Conservation (phyloP, 2,329 filamentous ascomycete genomes). For the Sclerotinia glacialis region DNA sequence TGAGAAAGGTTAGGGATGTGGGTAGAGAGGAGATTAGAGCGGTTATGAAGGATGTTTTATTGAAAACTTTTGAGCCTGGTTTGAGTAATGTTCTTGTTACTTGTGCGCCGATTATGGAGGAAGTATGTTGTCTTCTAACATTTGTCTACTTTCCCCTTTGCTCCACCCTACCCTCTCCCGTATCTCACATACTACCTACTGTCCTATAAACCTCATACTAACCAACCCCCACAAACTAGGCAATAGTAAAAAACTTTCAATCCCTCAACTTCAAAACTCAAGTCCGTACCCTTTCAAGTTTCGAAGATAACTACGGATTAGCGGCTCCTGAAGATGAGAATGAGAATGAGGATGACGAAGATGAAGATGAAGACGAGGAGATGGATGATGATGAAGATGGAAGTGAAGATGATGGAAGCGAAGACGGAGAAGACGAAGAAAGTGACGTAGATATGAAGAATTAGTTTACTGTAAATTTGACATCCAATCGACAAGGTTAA, state of each 20-base stretch:
- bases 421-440: conserved; percentile 23
- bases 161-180: background rate
- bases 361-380: conserved; percentile 35
- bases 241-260: conserved; percentile 71
- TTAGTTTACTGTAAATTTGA: background rate
- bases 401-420: conserved; percentile 26
- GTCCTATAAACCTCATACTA: background rate
- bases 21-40: conserved; percentile 71
- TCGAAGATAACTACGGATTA: conserved; percentile 87
- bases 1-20: conserved; percentile 74
- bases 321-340: conserved; percentile 52
- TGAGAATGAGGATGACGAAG: conserved; percentile 49
- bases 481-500: background rate
- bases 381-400: conserved; percentile 32
- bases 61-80: conserved; percentile 76
- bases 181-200: background rate
- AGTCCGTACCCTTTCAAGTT: conserved; percentile 70
- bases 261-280: conserved; percentile 75
- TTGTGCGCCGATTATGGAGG: conserved; percentile 78
- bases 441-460: conserved; percentile 6
- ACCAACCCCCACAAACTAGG: conserved; percentile 47
- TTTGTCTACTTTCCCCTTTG: background rate
- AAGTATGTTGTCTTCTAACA: conserved; percentile 56
- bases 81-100: conserved; percentile 85
- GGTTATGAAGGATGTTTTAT: conserved; percentile 69